phyloP scores from a whole-genome alignment of 169 alveolate species.

The Neospora caninum region DNA sequence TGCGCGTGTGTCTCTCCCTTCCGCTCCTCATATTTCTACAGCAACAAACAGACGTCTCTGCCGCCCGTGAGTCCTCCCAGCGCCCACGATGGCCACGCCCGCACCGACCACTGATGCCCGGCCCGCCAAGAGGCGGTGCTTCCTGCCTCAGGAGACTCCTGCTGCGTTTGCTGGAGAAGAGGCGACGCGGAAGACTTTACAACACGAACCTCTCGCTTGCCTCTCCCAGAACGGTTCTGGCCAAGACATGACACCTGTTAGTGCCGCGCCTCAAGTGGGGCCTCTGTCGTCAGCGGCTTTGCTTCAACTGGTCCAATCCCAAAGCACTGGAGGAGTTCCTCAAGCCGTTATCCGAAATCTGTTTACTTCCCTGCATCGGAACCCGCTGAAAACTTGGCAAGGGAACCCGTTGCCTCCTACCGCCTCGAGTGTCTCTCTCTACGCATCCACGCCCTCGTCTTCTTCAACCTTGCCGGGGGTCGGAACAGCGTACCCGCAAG shows the following conservation, averaged over 20 bases:
- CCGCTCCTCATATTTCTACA: not conserved
- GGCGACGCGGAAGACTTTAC: not conserved
- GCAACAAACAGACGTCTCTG: not conserved
- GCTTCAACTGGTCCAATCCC: not conserved
- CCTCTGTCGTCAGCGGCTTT: not conserved
- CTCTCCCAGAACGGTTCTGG: not conserved
- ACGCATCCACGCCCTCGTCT: not conserved
- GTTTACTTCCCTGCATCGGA: not conserved
- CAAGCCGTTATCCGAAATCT: not conserved
- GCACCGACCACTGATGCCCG: not conserved
- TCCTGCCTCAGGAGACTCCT: not conserved
- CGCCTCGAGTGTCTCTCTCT: not conserved
- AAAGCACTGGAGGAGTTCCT: not conserved
- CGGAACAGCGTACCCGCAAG: not conserved
- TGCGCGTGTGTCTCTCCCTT: not conserved
- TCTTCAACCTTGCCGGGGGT: not conserved
- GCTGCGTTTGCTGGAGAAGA: not conserved
- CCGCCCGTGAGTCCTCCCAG: not conserved
- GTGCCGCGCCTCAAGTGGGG: not conserved
- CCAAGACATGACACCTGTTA: not conserved
- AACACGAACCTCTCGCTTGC: not conserved
- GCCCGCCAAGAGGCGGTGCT: constrained; percentile 8
- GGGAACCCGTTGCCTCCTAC: not conserved
- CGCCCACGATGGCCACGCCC: not conserved
- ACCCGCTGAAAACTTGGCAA: not conserved